A percentile compares a stretch with the other conserved stretches of the same genome.
Conservation (phyloP, 768 basidiomycete species). For the Boletellus sp. region DNA sequence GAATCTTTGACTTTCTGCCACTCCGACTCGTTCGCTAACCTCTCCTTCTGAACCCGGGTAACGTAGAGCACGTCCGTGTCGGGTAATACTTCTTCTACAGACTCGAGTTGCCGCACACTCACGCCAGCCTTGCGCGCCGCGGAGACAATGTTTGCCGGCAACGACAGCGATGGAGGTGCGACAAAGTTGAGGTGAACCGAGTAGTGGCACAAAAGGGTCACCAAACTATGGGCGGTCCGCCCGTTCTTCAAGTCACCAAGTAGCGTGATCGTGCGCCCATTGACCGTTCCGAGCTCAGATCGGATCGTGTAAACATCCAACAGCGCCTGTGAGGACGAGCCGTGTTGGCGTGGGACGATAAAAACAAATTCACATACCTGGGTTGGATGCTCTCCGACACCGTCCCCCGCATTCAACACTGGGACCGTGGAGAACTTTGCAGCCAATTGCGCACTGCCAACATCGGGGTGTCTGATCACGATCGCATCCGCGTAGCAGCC, state of each 20-base stretch:
- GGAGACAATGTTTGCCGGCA: constrained; percentile 83
- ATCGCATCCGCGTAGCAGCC: constrained; percentile 95
- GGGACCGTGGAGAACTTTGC: constrained; percentile 96
- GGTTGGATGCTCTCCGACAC: constrained; percentile 95
- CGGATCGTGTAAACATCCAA: constrained; percentile 93
- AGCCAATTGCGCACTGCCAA: constrained; percentile 92
- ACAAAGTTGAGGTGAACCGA: constrained; percentile 95
- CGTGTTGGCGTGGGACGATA: not conserved
- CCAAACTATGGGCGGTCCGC: constrained; percentile 94
- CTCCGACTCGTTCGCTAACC: constrained; percentile 76
- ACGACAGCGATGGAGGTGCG: constrained; percentile 77
- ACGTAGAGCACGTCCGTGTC: constrained; percentile 97
- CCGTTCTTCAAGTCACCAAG: constrained; percentile 98
- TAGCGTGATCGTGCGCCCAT: constrained; percentile 88
- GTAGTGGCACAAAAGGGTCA: constrained; percentile 88
- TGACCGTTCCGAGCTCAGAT: constrained; percentile 96
- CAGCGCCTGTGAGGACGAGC: constrained; percentile 50
- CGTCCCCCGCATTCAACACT: constrained; percentile 95
- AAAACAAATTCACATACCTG: constrained; percentile 52
- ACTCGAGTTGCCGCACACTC: constrained; percentile 73
- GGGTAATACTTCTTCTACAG: constrained; percentile 85
- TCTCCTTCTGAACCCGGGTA: constrained; percentile 93
- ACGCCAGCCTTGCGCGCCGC: constrained; percentile 83
- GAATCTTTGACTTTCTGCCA: constrained; percentile 91
- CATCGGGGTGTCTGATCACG: constrained; percentile 90